Evolutionary conservation across 116 monocot genomes (phyloP).

Genomic region (Dioscorea cayenensis): DNA sequence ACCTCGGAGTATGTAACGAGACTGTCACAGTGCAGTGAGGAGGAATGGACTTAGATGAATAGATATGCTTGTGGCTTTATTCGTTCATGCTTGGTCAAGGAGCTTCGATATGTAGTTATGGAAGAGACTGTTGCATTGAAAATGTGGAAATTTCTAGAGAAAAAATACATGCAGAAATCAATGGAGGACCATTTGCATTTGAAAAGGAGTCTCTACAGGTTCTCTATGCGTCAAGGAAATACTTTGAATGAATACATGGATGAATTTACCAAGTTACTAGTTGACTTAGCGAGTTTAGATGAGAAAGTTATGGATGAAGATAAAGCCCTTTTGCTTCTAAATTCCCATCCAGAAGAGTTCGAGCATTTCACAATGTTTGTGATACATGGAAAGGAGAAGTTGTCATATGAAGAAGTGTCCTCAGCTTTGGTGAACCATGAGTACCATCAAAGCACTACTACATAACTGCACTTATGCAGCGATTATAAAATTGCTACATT

Average conservation of each 20-base stretch:
- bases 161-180: too few species aligned
- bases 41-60: neutral
- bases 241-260: neutral
- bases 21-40: neutral
- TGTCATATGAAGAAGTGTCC: neutral
- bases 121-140: neutral
- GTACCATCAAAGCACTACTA: too few species aligned
- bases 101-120: neutral
- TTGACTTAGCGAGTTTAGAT: neutral
- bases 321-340: slow-evolving; percentile 2
- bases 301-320: neutral
- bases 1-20: neutral
- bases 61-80: neutral
- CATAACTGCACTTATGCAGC: too few species aligned
- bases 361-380: neutral
- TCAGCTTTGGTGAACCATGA: neutral
- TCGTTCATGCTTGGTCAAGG: slow-evolving; percentile 1
- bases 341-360: neutral
- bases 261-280: neutral
- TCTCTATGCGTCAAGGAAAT: neutral
- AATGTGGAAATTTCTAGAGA: too few species aligned
- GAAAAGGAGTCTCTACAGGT: neutral
- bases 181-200: neutral
- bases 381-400: neutral
- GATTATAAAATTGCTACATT: too few species aligned